A percentile compares a stretch with the other conserved stretches of the same genome.
These are phyloP conservation scores for Phaeotremella skinneri DNA, from an alignment of 768 basidiomycete species.

Conservation along the genomic window DNA sequence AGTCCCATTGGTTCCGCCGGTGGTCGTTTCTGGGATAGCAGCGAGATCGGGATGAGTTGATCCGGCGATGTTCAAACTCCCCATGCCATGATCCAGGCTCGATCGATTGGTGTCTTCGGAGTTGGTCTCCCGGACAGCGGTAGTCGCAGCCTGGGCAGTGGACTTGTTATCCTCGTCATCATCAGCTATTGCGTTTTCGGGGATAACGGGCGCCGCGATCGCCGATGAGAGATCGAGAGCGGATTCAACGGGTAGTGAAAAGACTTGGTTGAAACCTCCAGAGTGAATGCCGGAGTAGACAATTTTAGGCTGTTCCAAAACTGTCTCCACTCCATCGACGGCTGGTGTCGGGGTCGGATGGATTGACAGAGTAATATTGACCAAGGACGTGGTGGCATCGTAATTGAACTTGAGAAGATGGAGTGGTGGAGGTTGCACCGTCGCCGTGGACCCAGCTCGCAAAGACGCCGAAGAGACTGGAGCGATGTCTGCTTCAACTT, in stretches of 20 bases:
- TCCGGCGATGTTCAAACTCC: conserved; percentile 4
- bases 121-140: conserved; percentile 7
- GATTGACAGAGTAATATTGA: conserved; percentile 74
- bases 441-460: conserved; percentile 50
- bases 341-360: conserved; percentile 59
- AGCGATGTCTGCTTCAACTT: conserved; percentile 49
- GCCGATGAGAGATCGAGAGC: conserved; percentile 67
- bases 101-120: conserved; percentile 26
- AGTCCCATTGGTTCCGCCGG: conserved; percentile 18
- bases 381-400: conserved; percentile 84
- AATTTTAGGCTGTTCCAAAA: conserved; percentile 58
- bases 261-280: conserved; percentile 75
- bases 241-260: conserved; percentile 74
- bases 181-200: conserved; percentile 13
- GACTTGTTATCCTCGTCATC: conserved; percentile 11
- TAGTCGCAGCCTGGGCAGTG: background rate
- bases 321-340: conserved; percentile 51
- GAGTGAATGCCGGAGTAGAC: conserved; percentile 68
- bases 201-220: conserved; percentile 20
- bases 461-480: conserved; percentile 56
- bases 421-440: conserved; percentile 60
- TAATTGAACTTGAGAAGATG: conserved; percentile 88
- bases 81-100: conserved; percentile 21
- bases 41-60: conserved; percentile 25
- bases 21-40: conserved; percentile 33